These are phyloP conservation scores for Magnolia sinica DNA, from an alignment of 164 flowering plant genomes.

Conservation along the genomic window DNA sequence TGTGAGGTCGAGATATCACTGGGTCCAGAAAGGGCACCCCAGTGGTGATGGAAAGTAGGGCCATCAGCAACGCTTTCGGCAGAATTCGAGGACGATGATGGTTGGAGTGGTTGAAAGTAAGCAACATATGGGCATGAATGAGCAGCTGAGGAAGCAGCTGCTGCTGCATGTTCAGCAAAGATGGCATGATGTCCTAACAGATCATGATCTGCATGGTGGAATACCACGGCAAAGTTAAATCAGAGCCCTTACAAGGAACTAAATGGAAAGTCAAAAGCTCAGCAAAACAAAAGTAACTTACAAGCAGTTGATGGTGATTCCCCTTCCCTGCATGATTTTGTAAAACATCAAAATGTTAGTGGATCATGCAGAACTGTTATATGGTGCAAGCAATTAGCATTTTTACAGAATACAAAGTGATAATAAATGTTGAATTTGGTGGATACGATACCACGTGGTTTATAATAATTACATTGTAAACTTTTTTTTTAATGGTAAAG, in stretches of 20 bases:
- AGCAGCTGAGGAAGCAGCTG: constrained; percentile 56
- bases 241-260: not conserved
- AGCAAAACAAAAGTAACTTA: constrained; percentile 23
- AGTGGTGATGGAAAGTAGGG: constrained; percentile 53
- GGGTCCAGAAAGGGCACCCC: constrained; percentile 57
- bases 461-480: not conserved
- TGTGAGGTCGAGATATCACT: constrained; percentile 46
- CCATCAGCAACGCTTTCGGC: constrained; percentile 58
- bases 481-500: not conserved
- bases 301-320: constrained; percentile 57
- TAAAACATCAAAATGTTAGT: constrained; percentile 21
- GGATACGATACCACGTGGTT: not conserved
- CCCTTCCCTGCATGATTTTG: constrained; percentile 51
- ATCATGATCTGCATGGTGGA: constrained; percentile 64
- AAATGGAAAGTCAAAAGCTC: not conserved
- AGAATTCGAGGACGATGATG: constrained; percentile 67
- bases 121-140: constrained; percentile 83
- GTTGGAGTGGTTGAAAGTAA: constrained; percentile 67
- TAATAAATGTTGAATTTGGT: not conserved
- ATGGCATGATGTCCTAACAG: constrained; percentile 64
- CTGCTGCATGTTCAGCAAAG: constrained; percentile 61
- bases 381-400: not conserved
- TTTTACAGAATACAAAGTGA: not conserved
- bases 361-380: not conserved
- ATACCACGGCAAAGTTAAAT: not conserved